phyloP scores from a whole-genome alignment of 2,329 filamentous ascomycete genomes.

The Endocalyx cinctus region DNA sequence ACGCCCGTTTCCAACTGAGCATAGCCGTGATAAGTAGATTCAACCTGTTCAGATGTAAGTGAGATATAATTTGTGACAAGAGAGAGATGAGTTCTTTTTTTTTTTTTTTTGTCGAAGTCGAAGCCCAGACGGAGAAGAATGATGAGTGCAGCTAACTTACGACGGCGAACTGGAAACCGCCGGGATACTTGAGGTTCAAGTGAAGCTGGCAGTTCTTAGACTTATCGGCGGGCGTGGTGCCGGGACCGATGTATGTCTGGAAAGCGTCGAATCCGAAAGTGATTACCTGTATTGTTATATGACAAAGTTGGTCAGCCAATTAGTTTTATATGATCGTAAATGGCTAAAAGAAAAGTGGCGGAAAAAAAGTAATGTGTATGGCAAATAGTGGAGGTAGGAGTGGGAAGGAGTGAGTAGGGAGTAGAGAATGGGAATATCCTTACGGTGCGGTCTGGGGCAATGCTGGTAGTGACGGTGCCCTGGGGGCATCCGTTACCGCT shows the following conservation, averaged over 20 bases:
- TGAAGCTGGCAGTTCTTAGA: conserved; percentile 46
- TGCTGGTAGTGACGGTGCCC: conserved; percentile 36
- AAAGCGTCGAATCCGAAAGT: conserved; percentile 43
- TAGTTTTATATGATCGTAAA: too few relatives aligned
- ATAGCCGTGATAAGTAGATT: conserved; percentile 45
- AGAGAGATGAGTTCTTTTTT: neutral
- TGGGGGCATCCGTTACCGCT: conserved; percentile 42
- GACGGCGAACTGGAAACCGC: conserved; percentile 42
- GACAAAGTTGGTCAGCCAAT: conserved; percentile 7
- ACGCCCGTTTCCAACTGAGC: conserved; percentile 41
- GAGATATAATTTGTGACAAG: neutral
- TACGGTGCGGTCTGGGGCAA: conserved; percentile 38
- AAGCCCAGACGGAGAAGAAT: too few relatives aligned
- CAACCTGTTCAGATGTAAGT: conserved; percentile 21
- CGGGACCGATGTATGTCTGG: conserved; percentile 44
- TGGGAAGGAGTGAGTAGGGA: too few relatives aligned
- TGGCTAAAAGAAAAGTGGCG: too few relatives aligned
- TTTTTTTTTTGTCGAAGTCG: neutral
- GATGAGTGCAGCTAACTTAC: too few relatives aligned
- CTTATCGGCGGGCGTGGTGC: conserved; percentile 28
- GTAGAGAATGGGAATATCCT: conserved; percentile 6
- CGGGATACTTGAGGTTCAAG: conserved; percentile 40
- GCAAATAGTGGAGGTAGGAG: neutral
- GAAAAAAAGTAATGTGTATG: neutral
- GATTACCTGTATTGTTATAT: conserved; percentile 30